Percentiles rank a stretch among this genome's conserved stretches.
Conservation (phyloP, 2,329 filamentous ascomycete species). For the Colletotrichum musae region DNA sequence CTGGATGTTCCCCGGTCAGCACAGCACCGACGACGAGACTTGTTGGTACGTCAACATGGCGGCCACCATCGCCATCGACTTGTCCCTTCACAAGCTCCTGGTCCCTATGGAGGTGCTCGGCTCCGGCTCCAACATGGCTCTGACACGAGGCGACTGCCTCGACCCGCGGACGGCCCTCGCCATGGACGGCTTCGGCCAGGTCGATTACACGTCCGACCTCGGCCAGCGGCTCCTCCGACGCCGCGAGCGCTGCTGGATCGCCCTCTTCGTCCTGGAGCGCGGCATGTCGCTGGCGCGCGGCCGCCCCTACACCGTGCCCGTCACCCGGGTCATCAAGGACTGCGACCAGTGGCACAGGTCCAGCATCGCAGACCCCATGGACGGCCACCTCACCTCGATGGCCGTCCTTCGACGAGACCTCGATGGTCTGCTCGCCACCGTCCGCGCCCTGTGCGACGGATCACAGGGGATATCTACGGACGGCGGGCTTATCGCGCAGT, state of each 20-base stretch:
- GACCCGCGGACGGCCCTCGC: constrained; percentile 75
- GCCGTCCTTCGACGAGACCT: constrained; percentile 78
- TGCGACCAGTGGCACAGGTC: constrained; percentile 80
- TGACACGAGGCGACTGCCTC: constrained; percentile 79
- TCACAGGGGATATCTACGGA: constrained; percentile 64
- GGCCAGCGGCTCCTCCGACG: constrained; percentile 74
- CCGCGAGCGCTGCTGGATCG: constrained; percentile 79
- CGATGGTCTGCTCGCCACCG: constrained; percentile 69
- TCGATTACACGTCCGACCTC: constrained; percentile 72
- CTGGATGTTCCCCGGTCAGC: constrained; percentile 79
- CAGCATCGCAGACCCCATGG: constrained; percentile 74
- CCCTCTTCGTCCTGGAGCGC: constrained; percentile 80
- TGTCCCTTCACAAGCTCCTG: constrained; percentile 79
- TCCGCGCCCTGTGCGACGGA: constrained; percentile 72
- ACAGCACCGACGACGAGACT: constrained; percentile 81
- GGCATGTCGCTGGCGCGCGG: constrained; percentile 81
- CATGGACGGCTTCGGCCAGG: constrained; percentile 76
- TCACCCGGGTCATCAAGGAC: constrained; percentile 75
- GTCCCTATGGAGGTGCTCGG: constrained; percentile 65
- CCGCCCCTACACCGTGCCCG: constrained; percentile 76
- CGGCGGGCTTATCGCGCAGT: constrained; percentile 68
- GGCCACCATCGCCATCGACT: constrained; percentile 76
- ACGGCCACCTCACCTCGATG: constrained; percentile 80
- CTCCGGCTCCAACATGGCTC: constrained; percentile 58
- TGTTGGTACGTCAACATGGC: constrained; percentile 80